Base-by-base conservation (phyloP, 2,329 filamentous ascomycete species). In the Uncinocarpus reesii region DNA sequence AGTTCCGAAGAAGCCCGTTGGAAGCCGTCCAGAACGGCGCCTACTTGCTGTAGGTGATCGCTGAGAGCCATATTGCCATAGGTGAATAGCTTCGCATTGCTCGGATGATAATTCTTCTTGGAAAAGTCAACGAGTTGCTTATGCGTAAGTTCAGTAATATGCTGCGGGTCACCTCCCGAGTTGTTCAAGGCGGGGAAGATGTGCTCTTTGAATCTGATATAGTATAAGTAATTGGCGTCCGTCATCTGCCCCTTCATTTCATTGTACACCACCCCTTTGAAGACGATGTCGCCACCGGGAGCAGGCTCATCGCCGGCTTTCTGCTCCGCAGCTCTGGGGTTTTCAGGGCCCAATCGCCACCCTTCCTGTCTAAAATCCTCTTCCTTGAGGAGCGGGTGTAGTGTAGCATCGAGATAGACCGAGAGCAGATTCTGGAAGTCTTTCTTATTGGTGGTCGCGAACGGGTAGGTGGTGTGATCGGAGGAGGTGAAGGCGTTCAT, bases 161-260 rank as follows among this genome's bases (percentile, higher is more conserved):
- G 93, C 60, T 92, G 83, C 0, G 92, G 92, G 62, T 98, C 92
- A 47, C 92, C 92, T 28, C 92, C 92, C 1, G 90, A 96, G 69
- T 98, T 96, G 70, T 98, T 85, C 64, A 98, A 84, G 31, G 84
- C 83, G 0, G 92, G 92, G 62, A 94, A 92, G 47, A 98, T 86
- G 63, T 92, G 84, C 58, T 96, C 88, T 62, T 94, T 87, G 67
- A 94, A 98, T 46, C 84, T 79, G 56, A 95, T 94, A 65, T 95
- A 96, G 71, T 86, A 98, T 0, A 96, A 73, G 60, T 98, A 98
- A 56, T 87, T 87, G 5, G 90, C 88, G 65, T 98, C 92, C 1
- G 92, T 96, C 82, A 96, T 94, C 62, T 95, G 89, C 0, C 92
- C 92, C 70, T 98, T 98, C 92, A 98, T 98, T 71, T 98, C 92